Conservation (phyloP, 1,284 basidiomycete species). For the Leccinum griseonigrum region DNA sequence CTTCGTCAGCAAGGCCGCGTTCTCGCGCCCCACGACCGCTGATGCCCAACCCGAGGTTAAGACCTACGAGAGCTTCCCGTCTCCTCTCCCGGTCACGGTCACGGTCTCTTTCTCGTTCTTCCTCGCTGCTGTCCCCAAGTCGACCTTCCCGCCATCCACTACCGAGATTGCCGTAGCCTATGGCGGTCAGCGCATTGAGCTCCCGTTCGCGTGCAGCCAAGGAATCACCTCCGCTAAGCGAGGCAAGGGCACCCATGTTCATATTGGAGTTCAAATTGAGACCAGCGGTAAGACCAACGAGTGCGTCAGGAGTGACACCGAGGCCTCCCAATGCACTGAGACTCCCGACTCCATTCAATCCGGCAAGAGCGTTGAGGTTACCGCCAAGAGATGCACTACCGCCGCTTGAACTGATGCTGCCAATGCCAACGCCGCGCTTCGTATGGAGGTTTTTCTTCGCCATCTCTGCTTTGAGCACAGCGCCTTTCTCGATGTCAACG, state of each 20-base stretch:
- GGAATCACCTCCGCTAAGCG: slow-evolving; percentile 24
- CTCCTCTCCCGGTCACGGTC: slow-evolving; percentile 40
- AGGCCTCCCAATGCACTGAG: slow-evolving; percentile 30
- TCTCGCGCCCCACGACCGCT: slow-evolving; percentile 54
- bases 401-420: slow-evolving; percentile 22
- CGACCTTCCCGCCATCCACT: slow-evolving; percentile 37
- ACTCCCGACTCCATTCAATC: slow-evolving; percentile 28
- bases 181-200: slow-evolving; percentile 44
- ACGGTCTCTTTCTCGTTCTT: slow-evolving; percentile 36
- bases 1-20: slow-evolving; percentile 60
- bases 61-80: slow-evolving; percentile 40
- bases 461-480: slow-evolving; percentile 97
- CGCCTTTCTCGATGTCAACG: slow-evolving; percentile 93
- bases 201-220: slow-evolving; percentile 49
- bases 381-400: slow-evolving; percentile 26
- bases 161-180: slow-evolving; percentile 43
- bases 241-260: slow-evolving; percentile 25
- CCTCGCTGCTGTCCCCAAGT: slow-evolving; percentile 34
- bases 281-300: slow-evolving; percentile 31
- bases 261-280: slow-evolving; percentile 30
- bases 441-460: slow-evolving; percentile 99
- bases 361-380: slow-evolving; percentile 23
- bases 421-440: slow-evolving; percentile 75
- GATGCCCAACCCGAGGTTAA: slow-evolving; percentile 32
- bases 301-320: slow-evolving; percentile 33